These are phyloP conservation scores for Priceomyces haplophilus DNA, from an alignment of 805 yeast species.

Conservation along the genomic window DNA sequence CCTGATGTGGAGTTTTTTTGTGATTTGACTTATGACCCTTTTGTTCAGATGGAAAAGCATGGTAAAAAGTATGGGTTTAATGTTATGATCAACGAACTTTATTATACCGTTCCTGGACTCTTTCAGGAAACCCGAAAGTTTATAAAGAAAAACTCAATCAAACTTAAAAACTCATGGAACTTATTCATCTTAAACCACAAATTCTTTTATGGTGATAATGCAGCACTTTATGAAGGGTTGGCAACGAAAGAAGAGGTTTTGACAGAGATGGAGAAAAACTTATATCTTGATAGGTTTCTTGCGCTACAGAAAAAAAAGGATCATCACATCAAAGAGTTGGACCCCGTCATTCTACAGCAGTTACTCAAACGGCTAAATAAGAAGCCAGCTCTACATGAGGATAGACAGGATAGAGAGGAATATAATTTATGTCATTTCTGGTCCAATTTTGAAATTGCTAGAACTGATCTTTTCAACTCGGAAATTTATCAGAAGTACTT, in stretches of 20 bases:
- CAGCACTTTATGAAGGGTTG: conserved; percentile 21
- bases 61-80: conserved; percentile 84
- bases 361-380: conserved; percentile 37
- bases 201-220: conserved; percentile 20
- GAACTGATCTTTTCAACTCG: conserved; percentile 69
- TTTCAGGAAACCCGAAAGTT: conserved; percentile 71
- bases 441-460: conserved; percentile 91
- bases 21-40: conserved; percentile 90
- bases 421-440: conserved; percentile 86
- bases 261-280: conserved; percentile 25
- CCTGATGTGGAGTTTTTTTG: conserved; percentile 90
- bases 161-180: conserved; percentile 66
- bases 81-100: conserved; percentile 71
- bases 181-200: conserved; percentile 47
- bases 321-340: conserved; percentile 19
- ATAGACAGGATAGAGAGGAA: conserved; percentile 61
- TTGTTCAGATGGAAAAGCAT: conserved; percentile 65
- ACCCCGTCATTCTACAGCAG: conserved; percentile 30
- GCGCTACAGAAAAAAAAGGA: conserved; percentile 20
- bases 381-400: conserved; percentile 38
- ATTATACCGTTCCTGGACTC: conserved; percentile 77
- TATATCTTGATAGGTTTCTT: conserved; percentile 23
- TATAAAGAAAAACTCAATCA: conserved; percentile 42
- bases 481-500: conserved; percentile 66
- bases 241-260: conserved; percentile 17